Evolutionary conservation across 352 stramenopile species (phyloP), one percentile per base, ranked within the genome.

Genomic region (Globisporangium lucens): DNA sequence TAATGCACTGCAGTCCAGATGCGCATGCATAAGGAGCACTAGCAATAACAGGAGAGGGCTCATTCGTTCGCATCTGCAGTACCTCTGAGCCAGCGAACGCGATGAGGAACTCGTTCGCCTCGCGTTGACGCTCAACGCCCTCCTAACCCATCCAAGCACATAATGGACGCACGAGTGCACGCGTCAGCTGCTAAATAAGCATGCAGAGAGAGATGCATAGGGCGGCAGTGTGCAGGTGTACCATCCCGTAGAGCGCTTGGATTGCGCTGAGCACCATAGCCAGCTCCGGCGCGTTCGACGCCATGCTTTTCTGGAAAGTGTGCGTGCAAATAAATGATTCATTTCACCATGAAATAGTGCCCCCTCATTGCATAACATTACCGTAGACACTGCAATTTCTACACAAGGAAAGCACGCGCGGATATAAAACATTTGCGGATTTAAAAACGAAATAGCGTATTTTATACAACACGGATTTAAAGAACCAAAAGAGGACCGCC

Each of bases 31-130:
- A 46, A 46, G 10, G 12, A 46, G 13, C 53, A 68, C 29, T 27
- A 12, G 13, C 7, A 36, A 3, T 55, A 66, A 43, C 30, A 33
- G 30, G 30, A 5, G 30, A 33, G 30, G 30, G 30, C 5, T 17
- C 38, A 46, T 46, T 46, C 17, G 17, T 15, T 46, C 38, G 0
- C 38, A 15, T 46, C 15, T 15, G 20, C 13, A 33, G 30, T 56
- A 85, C 77, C 66, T 90, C 73, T 1, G 76, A 82, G 24, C 63
- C 67, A 36, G 79, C 75, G 68, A 92, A 88, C 35, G 65, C 74
- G 63, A 90, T 66, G 12, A 92, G 65, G 55, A 89, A 90, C 71
- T 82, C 75, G 60, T 92, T 92, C 55, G 82, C 82, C 67, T 87
- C 79, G 69, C 80, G 84, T 65, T 92, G 84, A 52, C 76, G 78